Evolutionary conservation across 306 rosid genomes (phyloP).

Genomic region (Lathyrus sativus): DNA sequence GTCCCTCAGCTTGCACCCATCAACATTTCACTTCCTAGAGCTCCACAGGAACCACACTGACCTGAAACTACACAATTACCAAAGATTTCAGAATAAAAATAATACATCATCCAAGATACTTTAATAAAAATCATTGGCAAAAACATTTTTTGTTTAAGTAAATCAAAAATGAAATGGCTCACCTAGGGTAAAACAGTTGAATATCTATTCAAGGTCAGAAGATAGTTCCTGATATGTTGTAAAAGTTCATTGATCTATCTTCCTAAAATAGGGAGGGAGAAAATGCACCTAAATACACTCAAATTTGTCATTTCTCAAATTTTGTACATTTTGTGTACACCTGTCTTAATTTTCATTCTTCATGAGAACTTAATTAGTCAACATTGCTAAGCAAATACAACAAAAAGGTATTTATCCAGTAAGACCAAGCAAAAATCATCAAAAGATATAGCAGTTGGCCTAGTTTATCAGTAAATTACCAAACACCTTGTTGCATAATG

Average conservation of each 20-base stretch:
- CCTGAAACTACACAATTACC: constrained; percentile 52
- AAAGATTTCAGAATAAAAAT: constrained; percentile 9
- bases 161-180: constrained; percentile 34
- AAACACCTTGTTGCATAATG: constrained; percentile 21
- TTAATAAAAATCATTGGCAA: not conserved
- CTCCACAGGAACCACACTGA: constrained; percentile 82
- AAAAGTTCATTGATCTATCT: constrained; percentile 81
- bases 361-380: constrained; percentile 10
- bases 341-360: not conserved
- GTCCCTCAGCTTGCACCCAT: constrained; percentile 90
- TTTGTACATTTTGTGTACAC: not conserved
- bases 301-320: not conserved
- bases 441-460: constrained; percentile 2
- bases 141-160: constrained; percentile 5
- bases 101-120: constrained; percentile 3
- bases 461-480: constrained; percentile 19
- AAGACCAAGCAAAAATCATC: constrained; percentile 5
- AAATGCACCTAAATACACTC: not conserved
- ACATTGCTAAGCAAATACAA: not conserved
- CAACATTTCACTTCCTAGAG: constrained; percentile 65
- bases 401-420: not conserved
- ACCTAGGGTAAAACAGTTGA: constrained; percentile 89
- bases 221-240: constrained; percentile 78
- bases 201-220: constrained; percentile 92
- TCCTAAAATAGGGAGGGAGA: constrained; percentile 93